Conservation (phyloP, 257 asterid genomes). For the Sherardia arvensis region DNA sequence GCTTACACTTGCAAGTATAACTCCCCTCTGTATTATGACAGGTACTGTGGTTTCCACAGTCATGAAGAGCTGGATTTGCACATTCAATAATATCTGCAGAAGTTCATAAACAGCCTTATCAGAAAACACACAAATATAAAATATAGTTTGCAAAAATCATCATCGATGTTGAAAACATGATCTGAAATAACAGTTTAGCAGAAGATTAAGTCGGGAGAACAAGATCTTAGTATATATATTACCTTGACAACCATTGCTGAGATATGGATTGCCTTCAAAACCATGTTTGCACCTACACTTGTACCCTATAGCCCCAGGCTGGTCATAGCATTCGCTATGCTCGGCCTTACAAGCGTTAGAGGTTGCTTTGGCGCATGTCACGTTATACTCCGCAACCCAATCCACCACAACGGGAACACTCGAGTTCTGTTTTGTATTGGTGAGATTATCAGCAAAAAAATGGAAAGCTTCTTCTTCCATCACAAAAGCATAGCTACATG, state of each 20-base stretch:
- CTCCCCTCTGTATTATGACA: background rate
- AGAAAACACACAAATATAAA: background rate
- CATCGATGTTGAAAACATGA: too few species aligned
- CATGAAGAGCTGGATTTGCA: background rate
- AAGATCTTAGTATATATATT: too few species aligned
- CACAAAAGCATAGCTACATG: slow-evolving; percentile 5
- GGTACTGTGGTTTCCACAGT: background rate
- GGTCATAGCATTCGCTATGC: background rate
- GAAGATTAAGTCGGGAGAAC: background rate
- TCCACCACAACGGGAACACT: background rate
- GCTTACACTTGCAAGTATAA: background rate
- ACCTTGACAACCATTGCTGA: background rate
- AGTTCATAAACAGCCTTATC: background rate
- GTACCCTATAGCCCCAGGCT: background rate
- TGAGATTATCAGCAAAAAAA: background rate
- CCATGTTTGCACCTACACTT: background rate
- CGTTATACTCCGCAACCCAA: background rate
- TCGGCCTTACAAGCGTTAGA: background rate
- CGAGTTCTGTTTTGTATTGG: background rate
- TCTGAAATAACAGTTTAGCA: too few species aligned
- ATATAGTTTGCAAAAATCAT: too few species aligned
- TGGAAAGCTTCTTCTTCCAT: background rate
- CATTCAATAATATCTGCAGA: slow-evolving; percentile 5
- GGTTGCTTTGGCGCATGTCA: background rate
- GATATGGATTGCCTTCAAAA: background rate